Percentiles rank a stretch among this genome's conserved stretches.
Evolutionary conservation across 2,329 filamentous ascomycete species (phyloP).

Genomic region (Blastomyces gilchristii): DNA sequence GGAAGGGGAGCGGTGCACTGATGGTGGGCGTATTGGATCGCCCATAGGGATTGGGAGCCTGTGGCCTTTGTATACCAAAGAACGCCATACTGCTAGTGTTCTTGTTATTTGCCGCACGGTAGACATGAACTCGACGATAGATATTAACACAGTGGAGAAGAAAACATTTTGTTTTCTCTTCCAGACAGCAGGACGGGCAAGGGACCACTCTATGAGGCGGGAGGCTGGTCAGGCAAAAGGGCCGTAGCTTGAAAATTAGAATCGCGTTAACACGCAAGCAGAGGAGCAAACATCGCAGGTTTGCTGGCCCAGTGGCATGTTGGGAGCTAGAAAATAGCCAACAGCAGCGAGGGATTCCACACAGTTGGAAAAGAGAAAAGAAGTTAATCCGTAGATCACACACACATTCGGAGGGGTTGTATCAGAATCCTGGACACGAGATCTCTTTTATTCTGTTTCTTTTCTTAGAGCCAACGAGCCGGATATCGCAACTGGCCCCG

Average conservation of each 20-base stretch:
- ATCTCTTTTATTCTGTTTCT: slow-evolving; percentile 2
- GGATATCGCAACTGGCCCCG: neutral
- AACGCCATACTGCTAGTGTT: neutral
- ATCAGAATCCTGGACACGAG: neutral
- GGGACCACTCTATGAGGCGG: neutral
- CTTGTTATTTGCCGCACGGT: neutral
- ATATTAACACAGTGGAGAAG: neutral
- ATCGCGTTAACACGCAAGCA: neutral
- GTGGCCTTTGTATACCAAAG: neutral
- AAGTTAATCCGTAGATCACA: no score
- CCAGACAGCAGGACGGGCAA: neutral
- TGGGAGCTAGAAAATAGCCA: neutral
- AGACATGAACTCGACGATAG: neutral
- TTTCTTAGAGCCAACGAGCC: neutral
- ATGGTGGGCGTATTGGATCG: slow-evolving; percentile 4
- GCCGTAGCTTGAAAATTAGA: neutral
- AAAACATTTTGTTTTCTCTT: neutral
- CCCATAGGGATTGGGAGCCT: neutral
- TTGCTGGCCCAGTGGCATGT: neutral
- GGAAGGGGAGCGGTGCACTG: slow-evolving; percentile 4
- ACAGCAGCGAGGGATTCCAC: neutral
- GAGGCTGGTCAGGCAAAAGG: neutral
- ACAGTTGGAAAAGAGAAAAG: neutral
- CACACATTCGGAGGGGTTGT: neutral
- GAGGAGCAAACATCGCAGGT: neutral